Conservation (phyloP, 345 rosid genomes). For the Trapa bicornis region DNA sequence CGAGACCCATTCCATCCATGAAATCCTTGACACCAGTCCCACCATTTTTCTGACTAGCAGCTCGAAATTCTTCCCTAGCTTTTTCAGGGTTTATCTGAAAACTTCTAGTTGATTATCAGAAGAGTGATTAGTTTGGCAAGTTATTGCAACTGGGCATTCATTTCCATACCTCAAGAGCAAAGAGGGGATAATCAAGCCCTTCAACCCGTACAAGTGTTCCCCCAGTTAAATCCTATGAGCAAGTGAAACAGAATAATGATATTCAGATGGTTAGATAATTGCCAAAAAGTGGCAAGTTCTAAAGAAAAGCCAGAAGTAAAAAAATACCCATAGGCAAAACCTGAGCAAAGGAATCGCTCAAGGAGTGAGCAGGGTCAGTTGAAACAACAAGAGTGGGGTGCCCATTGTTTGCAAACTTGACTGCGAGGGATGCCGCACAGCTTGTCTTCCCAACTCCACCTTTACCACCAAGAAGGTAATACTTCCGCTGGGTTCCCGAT, state of each 20-base stretch:
- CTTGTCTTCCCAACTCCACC: slow-evolving; percentile 99
- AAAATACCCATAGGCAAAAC: slow-evolving; percentile 17
- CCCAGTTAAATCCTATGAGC: slow-evolving; percentile 71
- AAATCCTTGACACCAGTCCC: slow-evolving; percentile 88
- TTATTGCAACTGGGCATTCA: slow-evolving; percentile 2
- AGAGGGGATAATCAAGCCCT: slow-evolving; percentile 85
- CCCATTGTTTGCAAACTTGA: slow-evolving; percentile 85
- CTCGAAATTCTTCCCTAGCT: slow-evolving; percentile 88
- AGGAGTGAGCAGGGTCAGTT: slow-evolving; percentile 95
- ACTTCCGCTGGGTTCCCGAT: slow-evolving; percentile 74
- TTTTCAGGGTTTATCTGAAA: slow-evolving; percentile 80
- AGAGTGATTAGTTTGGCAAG: background rate
- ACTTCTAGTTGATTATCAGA: background rate
- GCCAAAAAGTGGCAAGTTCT: background rate
- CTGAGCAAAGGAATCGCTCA: slow-evolving; percentile 97
- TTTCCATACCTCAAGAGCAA: slow-evolving; percentile 74
- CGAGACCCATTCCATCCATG: slow-evolving; percentile 98
- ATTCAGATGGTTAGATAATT: background rate
- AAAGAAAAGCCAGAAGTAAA: slow-evolving; percentile 1
- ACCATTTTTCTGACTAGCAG: slow-evolving; percentile 50
- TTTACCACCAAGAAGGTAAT: slow-evolving; percentile 94
- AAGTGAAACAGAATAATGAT: background rate
- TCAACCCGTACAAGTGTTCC: slow-evolving; percentile 77
- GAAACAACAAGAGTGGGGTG: slow-evolving; percentile 97
- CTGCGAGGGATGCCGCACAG: slow-evolving; percentile 97